phyloP scores from a whole-genome alignment of 306 rosid genomes.

The Quercus berberidifolia region DNA sequence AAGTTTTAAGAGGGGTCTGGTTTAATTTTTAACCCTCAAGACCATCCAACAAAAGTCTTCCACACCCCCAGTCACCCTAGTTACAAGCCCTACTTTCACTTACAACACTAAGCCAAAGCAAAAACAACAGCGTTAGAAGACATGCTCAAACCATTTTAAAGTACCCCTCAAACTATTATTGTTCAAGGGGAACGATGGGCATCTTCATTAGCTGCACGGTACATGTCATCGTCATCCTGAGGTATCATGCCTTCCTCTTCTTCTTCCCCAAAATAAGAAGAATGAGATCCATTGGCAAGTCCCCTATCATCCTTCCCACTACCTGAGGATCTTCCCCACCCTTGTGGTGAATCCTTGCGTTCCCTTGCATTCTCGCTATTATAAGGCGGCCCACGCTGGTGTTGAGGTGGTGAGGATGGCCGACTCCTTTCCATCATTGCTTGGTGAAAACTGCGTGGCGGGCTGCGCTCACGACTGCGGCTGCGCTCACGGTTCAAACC shows the following conservation, averaged over 20 bases:
- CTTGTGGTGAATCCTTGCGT: conserved; percentile 23
- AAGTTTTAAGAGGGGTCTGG: not conserved
- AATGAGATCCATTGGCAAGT: conserved; percentile 24
- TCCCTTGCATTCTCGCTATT: conserved; percentile 8
- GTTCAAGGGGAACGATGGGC: not conserved
- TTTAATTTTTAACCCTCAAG: conserved; percentile 14
- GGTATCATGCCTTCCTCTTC: conserved; percentile 75
- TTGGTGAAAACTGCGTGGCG: conserved; percentile 58
- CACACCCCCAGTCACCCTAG: conserved; percentile 29
- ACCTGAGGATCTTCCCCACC: conserved; percentile 24
- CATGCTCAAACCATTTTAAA: not conserved
- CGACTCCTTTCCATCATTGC: conserved; percentile 47
- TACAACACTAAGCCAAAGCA: conserved; percentile 21
- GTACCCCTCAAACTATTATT: not conserved
- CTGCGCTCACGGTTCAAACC: conserved; percentile 55
- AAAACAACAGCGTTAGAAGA: not conserved
- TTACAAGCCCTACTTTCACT: conserved; percentile 26
- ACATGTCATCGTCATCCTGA: conserved; percentile 30
- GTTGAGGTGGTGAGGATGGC: conserved; percentile 22
- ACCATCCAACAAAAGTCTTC: conserved; percentile 22
- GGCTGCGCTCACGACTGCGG: conserved; percentile 55
- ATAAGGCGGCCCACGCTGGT: not conserved
- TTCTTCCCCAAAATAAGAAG: conserved; percentile 50
- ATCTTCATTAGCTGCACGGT: conserved; percentile 14
- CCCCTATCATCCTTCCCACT: conserved; percentile 11